Evolutionary conservation across 768 basidiomycete species (phyloP).

Genomic region (Scleroderma citrinum): DNA sequence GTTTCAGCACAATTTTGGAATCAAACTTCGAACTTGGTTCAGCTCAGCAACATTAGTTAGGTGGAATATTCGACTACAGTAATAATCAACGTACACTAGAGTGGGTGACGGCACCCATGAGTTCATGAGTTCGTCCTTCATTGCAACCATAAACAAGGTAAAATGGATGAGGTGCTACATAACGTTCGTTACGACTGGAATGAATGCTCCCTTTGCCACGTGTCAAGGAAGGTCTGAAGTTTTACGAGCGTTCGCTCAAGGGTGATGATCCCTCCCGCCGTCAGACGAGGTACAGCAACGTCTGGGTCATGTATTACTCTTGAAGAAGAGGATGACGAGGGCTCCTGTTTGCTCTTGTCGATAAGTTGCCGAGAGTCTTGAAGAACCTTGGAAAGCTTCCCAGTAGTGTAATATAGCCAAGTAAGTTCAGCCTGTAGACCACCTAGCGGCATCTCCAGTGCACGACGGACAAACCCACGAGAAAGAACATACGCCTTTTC

Average conservation of each 20-base stretch:
- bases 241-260: conserved; percentile 70
- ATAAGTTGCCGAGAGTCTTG: conserved; percentile 56
- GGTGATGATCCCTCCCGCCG: conserved; percentile 72
- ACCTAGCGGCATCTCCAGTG: conserved; percentile 72
- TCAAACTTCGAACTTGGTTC: background rate
- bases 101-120: background rate
- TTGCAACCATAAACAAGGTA: background rate
- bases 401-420: conserved; percentile 63
- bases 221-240: conserved; percentile 43
- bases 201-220: conserved; percentile 8
- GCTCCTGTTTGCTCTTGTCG: conserved; percentile 52
- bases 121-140: no score
- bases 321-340: conserved; percentile 10
- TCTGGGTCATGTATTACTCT: conserved; percentile 29
- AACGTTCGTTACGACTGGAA: conserved; percentile 10
- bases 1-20: no score
- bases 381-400: conserved; percentile 65
- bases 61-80: background rate
- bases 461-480: conserved; percentile 83
- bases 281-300: conserved; percentile 66
- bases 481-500: conserved; percentile 93
- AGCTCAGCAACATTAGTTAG: background rate
- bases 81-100: background rate
- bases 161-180: conserved; percentile 8
- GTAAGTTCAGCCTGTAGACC: conserved; percentile 67